Evolutionary conservation across 805 yeast genomes (phyloP).

Genomic region (Jamesozyma jinghongensis): DNA sequence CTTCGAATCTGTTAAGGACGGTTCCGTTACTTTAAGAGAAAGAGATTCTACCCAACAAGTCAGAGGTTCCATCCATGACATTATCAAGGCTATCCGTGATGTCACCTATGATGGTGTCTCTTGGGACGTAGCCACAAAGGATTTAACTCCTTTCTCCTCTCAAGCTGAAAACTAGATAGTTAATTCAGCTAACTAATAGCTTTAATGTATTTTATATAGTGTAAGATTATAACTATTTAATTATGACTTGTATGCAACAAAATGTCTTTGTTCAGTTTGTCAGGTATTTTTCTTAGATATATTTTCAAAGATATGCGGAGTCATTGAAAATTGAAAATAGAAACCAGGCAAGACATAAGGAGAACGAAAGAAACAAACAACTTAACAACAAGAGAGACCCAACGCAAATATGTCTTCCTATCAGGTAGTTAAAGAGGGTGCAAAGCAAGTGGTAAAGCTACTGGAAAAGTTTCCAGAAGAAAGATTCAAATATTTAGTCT

Average conservation of each 20-base stretch:
- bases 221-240: too few relatives aligned
- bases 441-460: slow-evolving; percentile 47
- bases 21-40: slow-evolving; percentile 88
- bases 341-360: not conserved
- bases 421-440: slow-evolving; percentile 37
- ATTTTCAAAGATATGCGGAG: too few relatives aligned
- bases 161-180: slow-evolving; percentile 28
- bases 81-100: slow-evolving; percentile 62
- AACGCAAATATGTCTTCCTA: slow-evolving; percentile 12
- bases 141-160: slow-evolving; percentile 63
- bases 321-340: too few relatives aligned
- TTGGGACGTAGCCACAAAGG: slow-evolving; percentile 81
- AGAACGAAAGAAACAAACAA: not conserved
- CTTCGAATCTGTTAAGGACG: slow-evolving; percentile 82
- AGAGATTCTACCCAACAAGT: slow-evolving; percentile 96
- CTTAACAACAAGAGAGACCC: too few relatives aligned
- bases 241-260: too few relatives aligned
- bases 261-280: too few relatives aligned
- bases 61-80: slow-evolving; percentile 75
- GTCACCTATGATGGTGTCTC: slow-evolving; percentile 65
- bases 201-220: too few relatives aligned
- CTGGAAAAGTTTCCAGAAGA: slow-evolving; percentile 62
- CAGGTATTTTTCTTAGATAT: too few relatives aligned
- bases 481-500: slow-evolving; percentile 55
- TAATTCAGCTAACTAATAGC: too few relatives aligned